Percentiles rank a stretch among this genome's conserved stretches.
phyloP scores from a whole-genome alignment of 768 basidiomycete species.

The Lactarius hatsudake region DNA sequence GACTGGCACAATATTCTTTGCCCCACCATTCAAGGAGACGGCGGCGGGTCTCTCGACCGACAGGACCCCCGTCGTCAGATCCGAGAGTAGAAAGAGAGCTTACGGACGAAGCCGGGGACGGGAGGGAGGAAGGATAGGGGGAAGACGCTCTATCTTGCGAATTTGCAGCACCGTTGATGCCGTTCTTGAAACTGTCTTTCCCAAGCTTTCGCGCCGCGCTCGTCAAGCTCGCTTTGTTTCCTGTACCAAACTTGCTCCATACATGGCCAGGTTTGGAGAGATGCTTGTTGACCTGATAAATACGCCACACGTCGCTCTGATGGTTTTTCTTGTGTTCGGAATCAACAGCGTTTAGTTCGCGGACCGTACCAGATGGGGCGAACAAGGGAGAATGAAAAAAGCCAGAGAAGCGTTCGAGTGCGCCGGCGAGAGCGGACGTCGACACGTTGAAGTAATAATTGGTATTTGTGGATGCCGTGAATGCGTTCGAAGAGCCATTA shows the following conservation, averaged over 20 bases:
- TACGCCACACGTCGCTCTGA: slow-evolving; percentile 87
- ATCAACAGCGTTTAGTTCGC: slow-evolving; percentile 94
- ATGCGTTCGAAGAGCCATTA: slow-evolving; percentile 89
- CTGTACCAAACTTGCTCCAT: slow-evolving; percentile 92
- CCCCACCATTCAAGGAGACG: slow-evolving; percentile 84
- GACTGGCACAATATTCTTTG: slow-evolving; percentile 74
- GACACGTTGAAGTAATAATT: slow-evolving; percentile 81
- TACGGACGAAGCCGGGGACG: slow-evolving; percentile 59
- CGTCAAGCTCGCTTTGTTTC: slow-evolving; percentile 72
- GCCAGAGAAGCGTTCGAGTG: slow-evolving; percentile 71
- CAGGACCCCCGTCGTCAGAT: slow-evolving; percentile 54
- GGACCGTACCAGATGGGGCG: slow-evolving; percentile 73
- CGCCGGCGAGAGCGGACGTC: slow-evolving; percentile 59
- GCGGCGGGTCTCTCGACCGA: slow-evolving; percentile 78
- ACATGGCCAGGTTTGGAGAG: slow-evolving; percentile 75
- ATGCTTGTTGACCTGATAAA: slow-evolving; percentile 91
- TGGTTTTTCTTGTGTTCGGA: slow-evolving; percentile 97
- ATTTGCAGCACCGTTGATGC: slow-evolving; percentile 36
- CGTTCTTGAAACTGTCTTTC: slow-evolving; percentile 41
- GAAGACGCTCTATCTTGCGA: slow-evolving; percentile 24
- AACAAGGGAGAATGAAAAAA: slow-evolving; percentile 97
- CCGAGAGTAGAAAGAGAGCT: slow-evolving; percentile 52
- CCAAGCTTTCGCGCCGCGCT: slow-evolving; percentile 57
- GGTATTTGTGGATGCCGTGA: slow-evolving; percentile 87
- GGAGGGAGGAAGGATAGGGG: slow-evolving; percentile 42